phyloP scores from a whole-genome alignment of 129 eudicot species.

The Erigeron canadensis region DNA sequence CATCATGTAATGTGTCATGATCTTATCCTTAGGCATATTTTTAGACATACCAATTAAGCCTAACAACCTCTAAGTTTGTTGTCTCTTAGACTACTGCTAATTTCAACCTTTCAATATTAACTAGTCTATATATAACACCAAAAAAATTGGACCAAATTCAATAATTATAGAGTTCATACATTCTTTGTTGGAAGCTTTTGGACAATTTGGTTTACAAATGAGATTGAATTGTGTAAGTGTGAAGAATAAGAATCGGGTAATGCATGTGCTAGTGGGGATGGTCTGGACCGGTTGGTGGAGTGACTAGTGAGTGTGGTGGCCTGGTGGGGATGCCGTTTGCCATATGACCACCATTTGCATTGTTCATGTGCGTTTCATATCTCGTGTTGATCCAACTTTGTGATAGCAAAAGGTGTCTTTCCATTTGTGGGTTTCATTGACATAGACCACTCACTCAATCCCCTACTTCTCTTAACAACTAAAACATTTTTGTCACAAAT shows the following conservation, averaged over 20 bases:
- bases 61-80: no score
- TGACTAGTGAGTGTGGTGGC: constrained; percentile 1
- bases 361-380: constrained; percentile 25
- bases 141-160: not conserved
- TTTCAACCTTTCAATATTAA: not conserved
- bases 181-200: constrained; percentile 17
- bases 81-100: no score
- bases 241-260: constrained; percentile 16
- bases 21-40: no score
- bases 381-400: constrained; percentile 19
- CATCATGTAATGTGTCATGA: no score
- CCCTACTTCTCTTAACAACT: constrained; percentile 3
- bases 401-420: constrained; percentile 27
- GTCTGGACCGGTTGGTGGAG: not conserved
- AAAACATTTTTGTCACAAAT: not conserved
- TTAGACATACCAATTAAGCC: no score
- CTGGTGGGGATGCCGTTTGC: constrained; percentile 22
- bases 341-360: constrained; percentile 33
- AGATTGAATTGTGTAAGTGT: constrained; percentile 20
- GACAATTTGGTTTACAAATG: constrained; percentile 14
- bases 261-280: constrained; percentile 29
- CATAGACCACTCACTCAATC: constrained; percentile 25
- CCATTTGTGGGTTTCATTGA: constrained; percentile 21
- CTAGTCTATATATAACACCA: not conserved
- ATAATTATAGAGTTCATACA: not conserved